phyloP scores from a whole-genome alignment of 2,329 filamentous ascomycete species.

The Rhytidhysteron rufulum region DNA sequence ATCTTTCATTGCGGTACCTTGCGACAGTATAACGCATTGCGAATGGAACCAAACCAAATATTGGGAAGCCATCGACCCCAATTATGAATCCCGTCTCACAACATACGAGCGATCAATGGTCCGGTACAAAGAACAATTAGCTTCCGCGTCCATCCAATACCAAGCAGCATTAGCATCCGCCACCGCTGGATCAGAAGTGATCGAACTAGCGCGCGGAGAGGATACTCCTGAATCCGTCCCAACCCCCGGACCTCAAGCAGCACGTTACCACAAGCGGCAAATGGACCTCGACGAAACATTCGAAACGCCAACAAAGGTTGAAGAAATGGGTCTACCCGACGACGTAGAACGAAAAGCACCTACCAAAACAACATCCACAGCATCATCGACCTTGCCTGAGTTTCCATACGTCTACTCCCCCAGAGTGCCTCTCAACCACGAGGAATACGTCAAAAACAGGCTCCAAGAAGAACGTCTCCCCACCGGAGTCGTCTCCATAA shows the following conservation, averaged over 20 bases:
- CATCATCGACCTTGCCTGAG: conserved; percentile 18
- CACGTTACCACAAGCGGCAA: conserved; percentile 8
- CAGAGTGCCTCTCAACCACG: conserved; percentile 24
- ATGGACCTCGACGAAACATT: conserved; percentile 1
- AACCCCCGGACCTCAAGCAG: conserved; percentile 11
- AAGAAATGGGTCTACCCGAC: conserved; percentile 1
- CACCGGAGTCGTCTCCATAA: conserved; percentile 54
- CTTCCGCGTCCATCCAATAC: conserved; percentile 27
- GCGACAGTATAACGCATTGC: conserved; percentile 36
- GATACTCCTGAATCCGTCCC: conserved; percentile 13
- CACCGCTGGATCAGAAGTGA: conserved; percentile 15
- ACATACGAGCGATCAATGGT: conserved; percentile 28
- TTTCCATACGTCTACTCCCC: conserved; percentile 31
- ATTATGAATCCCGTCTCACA: conserved; percentile 10
- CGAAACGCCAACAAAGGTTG: not conserved
- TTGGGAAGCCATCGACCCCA: conserved; percentile 36
- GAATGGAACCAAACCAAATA: conserved; percentile 47
- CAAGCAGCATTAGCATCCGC: conserved; percentile 21
- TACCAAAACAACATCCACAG: conserved; percentile 12
- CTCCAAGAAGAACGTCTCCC: conserved; percentile 46
- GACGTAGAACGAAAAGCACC: conserved; percentile 3
- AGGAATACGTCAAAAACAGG: conserved; percentile 33
- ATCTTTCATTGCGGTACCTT: conserved; percentile 49
- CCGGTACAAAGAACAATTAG: conserved; percentile 29
- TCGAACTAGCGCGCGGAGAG: conserved; percentile 4